phyloP scores from a whole-genome alignment of 2,329 filamentous ascomycete species.

The Aspergillus glaucus region DNA sequence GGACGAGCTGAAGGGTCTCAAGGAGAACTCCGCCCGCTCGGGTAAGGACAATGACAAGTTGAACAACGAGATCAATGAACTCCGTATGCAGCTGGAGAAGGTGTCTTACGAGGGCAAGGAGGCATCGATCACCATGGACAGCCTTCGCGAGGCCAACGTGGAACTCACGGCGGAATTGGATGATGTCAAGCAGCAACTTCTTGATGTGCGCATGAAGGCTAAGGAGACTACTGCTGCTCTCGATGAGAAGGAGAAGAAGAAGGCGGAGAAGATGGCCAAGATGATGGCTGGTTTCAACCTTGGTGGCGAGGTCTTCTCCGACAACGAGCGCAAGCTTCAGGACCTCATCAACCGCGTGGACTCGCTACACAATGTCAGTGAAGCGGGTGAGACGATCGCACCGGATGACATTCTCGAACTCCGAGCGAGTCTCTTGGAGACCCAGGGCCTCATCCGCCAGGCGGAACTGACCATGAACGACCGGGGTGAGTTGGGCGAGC shows the following conservation, averaged over 20 bases:
- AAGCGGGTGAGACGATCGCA: conserved; percentile 69
- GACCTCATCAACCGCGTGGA: conserved; percentile 81
- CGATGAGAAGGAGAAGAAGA: conserved; percentile 97
- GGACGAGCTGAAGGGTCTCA: conserved; percentile 77
- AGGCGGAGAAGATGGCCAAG: conserved; percentile 98
- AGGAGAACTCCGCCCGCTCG: conserved; percentile 75
- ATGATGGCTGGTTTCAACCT: conserved; percentile 99
- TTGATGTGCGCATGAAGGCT: conserved; percentile 93
- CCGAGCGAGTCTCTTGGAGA: conserved; percentile 73
- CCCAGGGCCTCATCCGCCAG: conserved; percentile 86
- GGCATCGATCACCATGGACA: conserved; percentile 94
- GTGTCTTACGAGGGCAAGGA: conserved; percentile 95
- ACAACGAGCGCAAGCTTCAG: conserved; percentile 80
- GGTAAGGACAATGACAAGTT: conserved; percentile 88
- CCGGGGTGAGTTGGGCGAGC: conserved; percentile 57
- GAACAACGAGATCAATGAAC: conserved; percentile 77
- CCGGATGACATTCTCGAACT: conserved; percentile 75
- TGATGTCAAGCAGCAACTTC: conserved; percentile 89
- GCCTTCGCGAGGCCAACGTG: conserved; percentile 87
- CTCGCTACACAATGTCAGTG: conserved; percentile 67
- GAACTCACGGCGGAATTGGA: conserved; percentile 90
- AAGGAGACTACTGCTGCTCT: conserved; percentile 85
- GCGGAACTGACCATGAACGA: conserved; percentile 81
- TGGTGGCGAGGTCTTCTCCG: conserved; percentile 84
- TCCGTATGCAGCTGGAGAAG: conserved; percentile 95